Conservation (phyloP, 495 filamentous ascomycete genomes). For the Penicillium mononematosum region DNA sequence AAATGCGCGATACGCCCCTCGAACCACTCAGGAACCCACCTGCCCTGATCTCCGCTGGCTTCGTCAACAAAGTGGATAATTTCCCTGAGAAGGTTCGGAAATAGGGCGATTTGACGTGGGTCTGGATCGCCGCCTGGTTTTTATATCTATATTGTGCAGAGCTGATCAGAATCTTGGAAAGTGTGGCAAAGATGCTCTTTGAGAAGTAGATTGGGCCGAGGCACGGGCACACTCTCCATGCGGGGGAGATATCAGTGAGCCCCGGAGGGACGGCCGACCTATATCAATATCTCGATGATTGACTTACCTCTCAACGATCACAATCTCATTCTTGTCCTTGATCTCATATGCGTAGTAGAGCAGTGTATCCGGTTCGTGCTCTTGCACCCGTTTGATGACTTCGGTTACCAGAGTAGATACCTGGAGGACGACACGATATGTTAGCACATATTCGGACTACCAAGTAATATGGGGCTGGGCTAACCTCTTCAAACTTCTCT, state of each 20-base stretch:
- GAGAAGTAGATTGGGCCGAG: conserved; percentile 16
- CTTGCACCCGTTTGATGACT: conserved; percentile 31
- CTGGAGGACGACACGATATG: conserved; percentile 15
- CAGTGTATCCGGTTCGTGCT: conserved; percentile 35
- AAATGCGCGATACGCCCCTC: conserved; percentile 29
- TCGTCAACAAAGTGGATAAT: conserved; percentile 23
- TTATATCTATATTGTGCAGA: conserved; percentile 28
- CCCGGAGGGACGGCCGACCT: neutral
- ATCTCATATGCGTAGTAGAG: conserved; percentile 33
- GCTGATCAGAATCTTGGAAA: neutral
- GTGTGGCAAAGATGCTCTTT: conserved; percentile 4
- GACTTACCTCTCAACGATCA: conserved; percentile 36
- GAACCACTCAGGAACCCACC: conserved; percentile 24
- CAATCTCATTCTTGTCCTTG: conserved; percentile 31
- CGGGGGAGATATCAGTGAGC: neutral
- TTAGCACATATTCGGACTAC: neutral
- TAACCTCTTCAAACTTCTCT: conserved; percentile 35
- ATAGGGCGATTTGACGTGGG: conserved; percentile 30
- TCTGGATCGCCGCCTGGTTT: conserved; percentile 28
- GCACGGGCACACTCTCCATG: conserved; percentile 10
- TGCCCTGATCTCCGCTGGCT: conserved; percentile 29
- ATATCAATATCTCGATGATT: neutral
- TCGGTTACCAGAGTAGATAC: conserved; percentile 24
- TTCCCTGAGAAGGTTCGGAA: conserved; percentile 29
- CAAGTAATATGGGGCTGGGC: neutral